A percentile compares a stretch with the other conserved stretches of the same genome.
These are phyloP conservation scores for Lolium rigidum DNA, from an alignment of 176 grass and related monocot genomes.

Conservation along the genomic window DNA sequence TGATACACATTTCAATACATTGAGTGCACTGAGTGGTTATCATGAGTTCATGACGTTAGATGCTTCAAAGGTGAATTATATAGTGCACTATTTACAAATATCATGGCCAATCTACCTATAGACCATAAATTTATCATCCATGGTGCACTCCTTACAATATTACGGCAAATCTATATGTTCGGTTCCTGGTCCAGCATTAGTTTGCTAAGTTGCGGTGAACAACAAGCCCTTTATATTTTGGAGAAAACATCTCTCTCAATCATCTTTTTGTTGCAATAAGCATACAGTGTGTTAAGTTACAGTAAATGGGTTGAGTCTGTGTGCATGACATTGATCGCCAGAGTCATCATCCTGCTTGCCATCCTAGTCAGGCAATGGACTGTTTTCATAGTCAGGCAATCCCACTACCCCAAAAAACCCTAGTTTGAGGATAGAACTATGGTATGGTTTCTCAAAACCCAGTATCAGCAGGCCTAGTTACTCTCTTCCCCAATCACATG, in stretches of 20 bases:
- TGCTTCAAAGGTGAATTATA: background rate
- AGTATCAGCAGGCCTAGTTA: too few relatives aligned
- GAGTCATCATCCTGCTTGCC: background rate
- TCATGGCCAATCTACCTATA: background rate
- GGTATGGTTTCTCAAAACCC: too few relatives aligned
- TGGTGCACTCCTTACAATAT: background rate
- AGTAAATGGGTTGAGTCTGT: background rate
- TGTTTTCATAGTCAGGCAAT: too few relatives aligned
- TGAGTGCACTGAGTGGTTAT: constrained; percentile 1
- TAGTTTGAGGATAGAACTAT: too few relatives aligned
- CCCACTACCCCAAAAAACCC: too few relatives aligned
- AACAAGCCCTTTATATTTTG: background rate
- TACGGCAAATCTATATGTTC: background rate
- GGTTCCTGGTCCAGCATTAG: background rate
- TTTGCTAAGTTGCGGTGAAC: constrained; percentile 1
- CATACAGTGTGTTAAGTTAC: constrained; percentile 19
- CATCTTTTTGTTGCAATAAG: constrained; percentile 12
- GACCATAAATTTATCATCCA: constrained; percentile 14
- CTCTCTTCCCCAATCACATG: background rate
- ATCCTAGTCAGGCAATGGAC: constrained; percentile 9
- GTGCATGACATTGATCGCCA: background rate
- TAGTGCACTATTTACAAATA: background rate
- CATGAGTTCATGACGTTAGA: constrained; percentile 1
- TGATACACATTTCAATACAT: background rate
- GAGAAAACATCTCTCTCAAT: constrained; percentile 9